phyloP scores from a whole-genome alignment of 2,329 filamentous ascomycete species.

The Colletotrichum sidae region DNA sequence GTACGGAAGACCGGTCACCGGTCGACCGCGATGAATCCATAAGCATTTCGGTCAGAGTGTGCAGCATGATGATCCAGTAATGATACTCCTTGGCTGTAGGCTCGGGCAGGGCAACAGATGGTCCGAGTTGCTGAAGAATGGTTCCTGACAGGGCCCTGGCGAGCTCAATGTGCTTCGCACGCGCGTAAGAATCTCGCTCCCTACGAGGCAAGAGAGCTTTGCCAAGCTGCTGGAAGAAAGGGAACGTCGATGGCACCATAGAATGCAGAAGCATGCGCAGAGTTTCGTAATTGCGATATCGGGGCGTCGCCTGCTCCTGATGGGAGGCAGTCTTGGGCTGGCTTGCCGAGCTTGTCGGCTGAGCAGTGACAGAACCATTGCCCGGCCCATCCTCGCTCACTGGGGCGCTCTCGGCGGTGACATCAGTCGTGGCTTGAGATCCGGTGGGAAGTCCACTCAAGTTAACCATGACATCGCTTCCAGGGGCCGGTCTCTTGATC shows the following conservation, averaged over 20 bases:
- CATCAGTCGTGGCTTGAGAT: constrained; percentile 35
- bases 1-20: constrained; percentile 61
- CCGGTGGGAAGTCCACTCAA: constrained; percentile 6
- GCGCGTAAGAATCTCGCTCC: constrained; percentile 71
- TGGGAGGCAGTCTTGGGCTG: constrained; percentile 54
- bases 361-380: constrained; percentile 43
- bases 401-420: constrained; percentile 45
- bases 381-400: constrained; percentile 47
- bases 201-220: constrained; percentile 83
- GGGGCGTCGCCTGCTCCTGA: constrained; percentile 55
- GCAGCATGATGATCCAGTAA: constrained; percentile 85
- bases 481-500: constrained; percentile 33
- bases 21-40: constrained; percentile 69
- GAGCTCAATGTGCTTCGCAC: constrained; percentile 66
- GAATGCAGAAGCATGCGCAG: constrained; percentile 82
- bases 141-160: constrained; percentile 77
- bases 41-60: constrained; percentile 81
- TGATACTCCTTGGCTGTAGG: constrained; percentile 74
- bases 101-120: constrained; percentile 54
- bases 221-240: constrained; percentile 87
- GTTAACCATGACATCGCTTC: constrained; percentile 29
- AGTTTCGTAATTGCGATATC: constrained; percentile 80
- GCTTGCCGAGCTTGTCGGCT: constrained; percentile 33
- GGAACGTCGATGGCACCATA: constrained; percentile 82
- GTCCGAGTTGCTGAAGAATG: constrained; percentile 74